Percentiles rank a stretch among this genome's conserved stretches.
phyloP scores from a whole-genome alignment of 805 yeast species.

The Candida chilensis region DNA sequence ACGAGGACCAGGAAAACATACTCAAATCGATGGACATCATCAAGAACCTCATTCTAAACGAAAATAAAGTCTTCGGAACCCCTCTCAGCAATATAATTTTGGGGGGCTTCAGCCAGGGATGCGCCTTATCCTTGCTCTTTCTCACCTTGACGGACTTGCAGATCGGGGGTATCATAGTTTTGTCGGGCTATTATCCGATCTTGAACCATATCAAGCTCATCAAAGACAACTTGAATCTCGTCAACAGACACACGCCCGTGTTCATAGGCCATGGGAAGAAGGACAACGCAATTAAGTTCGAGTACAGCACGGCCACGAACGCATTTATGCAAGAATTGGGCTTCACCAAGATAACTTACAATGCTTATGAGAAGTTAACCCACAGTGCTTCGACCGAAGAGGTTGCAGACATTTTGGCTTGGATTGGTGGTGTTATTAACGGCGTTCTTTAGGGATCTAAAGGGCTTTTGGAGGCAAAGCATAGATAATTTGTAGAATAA shows the following conservation, averaged over 20 bases:
- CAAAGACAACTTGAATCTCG: not conserved
- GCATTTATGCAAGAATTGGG: not conserved
- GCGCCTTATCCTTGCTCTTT: not conserved
- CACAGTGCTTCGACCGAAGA: not conserved
- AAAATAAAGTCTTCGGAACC: not conserved
- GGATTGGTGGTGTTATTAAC: not conserved
- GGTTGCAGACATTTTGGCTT: not conserved
- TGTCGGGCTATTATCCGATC: not conserved
- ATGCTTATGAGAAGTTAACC: not conserved
- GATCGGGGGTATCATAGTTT: conserved; percentile 1
- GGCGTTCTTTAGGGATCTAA: too few relatives aligned
- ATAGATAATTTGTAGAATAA: too few relatives aligned
- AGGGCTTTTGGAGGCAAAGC: too few relatives aligned
- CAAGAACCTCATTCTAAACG: not conserved
- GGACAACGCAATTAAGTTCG: not conserved
- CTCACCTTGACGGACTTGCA: not conserved
- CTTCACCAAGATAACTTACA: not conserved
- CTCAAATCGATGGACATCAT: not conserved
- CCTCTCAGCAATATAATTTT: not conserved
- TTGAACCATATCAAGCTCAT: not conserved
- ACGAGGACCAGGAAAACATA: not conserved
- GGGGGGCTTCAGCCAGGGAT: conserved; percentile 1
- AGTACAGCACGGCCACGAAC: not conserved
- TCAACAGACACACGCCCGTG: not conserved
- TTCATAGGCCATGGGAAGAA: conserved; percentile 1